These are phyloP conservation scores for Mortierella sp. DNA, from an alignment of 371 early-diverging fungal genomes.

Conservation along the genomic window DNA sequence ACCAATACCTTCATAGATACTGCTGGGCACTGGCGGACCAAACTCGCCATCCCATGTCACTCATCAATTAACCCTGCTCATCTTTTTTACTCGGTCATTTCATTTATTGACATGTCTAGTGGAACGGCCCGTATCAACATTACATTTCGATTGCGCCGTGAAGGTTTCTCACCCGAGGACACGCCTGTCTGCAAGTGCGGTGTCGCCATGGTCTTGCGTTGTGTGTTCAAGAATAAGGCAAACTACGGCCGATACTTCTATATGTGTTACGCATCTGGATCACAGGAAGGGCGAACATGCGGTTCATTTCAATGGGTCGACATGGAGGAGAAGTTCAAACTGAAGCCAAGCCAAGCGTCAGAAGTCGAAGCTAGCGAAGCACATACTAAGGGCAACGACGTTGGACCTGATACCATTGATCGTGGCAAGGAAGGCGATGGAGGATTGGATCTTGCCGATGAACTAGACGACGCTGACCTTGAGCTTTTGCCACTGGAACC, in stretches of 20 bases:
- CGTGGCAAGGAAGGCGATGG: background rate
- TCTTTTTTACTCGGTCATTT: background rate
- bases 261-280: slow-evolving; percentile 57
- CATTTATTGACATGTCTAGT: slow-evolving; percentile 14
- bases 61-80: background rate
- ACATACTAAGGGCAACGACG: background rate
- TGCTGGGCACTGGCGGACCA: too few relatives aligned
- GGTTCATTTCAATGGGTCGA: slow-evolving; percentile 56
- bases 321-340: slow-evolving; percentile 34
- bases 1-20: background rate
- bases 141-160: slow-evolving; percentile 63
- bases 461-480: slow-evolving; percentile 15
- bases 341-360: background rate
- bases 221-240: slow-evolving; percentile 58
- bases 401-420: background rate
- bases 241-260: slow-evolving; percentile 62
- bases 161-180: slow-evolving; percentile 55
- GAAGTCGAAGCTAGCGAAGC: background rate
- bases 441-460: slow-evolving; percentile 11
- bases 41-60: too few relatives aligned
- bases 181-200: slow-evolving; percentile 65
- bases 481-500: slow-evolving; percentile 5
- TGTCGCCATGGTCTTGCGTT: slow-evolving; percentile 60
- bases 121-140: slow-evolving; percentile 65
- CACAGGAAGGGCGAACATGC: slow-evolving; percentile 49